Conservation (phyloP, 1,284 basidiomycete species). For the Puccinia coronata region DNA sequence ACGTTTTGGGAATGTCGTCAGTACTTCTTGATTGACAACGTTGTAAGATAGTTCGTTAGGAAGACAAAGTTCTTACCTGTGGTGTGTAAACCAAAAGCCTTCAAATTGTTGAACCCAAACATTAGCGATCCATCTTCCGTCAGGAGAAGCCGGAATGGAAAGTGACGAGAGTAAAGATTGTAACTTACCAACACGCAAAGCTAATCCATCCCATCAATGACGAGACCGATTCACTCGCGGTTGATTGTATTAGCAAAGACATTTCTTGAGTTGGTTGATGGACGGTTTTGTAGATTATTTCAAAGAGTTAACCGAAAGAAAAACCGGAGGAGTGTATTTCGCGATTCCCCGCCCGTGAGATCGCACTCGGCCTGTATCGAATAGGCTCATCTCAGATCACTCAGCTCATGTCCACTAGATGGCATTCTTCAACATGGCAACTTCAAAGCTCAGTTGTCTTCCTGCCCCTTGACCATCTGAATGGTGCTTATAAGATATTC, state of each 20-base stretch:
- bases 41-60: background rate
- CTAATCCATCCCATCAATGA: slow-evolving; percentile 47
- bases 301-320: too few species aligned
- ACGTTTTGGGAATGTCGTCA: slow-evolving; percentile 27
- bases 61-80: background rate
- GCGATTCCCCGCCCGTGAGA: too few species aligned
- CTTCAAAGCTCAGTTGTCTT: too few species aligned
- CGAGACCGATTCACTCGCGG: slow-evolving; percentile 18
- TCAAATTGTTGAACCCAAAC: background rate
- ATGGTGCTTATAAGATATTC: too few species aligned
- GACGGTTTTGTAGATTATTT: background rate
- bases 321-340: too few species aligned
- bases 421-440: too few species aligned
- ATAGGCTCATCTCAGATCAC: too few species aligned
- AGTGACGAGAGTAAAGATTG: background rate
- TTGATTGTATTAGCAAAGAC: background rate
- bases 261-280: background rate
- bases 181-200: slow-evolving; percentile 43
- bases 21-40: background rate
- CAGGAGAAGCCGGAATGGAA: background rate
- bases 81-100: slow-evolving; percentile 33
- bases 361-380: too few species aligned
- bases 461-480: too few species aligned
- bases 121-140: background rate
- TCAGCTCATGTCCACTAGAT: too few species aligned